Evolutionary conservation across 805 yeast species (phyloP).

Genomic region (Starmerella etchellsii): DNA sequence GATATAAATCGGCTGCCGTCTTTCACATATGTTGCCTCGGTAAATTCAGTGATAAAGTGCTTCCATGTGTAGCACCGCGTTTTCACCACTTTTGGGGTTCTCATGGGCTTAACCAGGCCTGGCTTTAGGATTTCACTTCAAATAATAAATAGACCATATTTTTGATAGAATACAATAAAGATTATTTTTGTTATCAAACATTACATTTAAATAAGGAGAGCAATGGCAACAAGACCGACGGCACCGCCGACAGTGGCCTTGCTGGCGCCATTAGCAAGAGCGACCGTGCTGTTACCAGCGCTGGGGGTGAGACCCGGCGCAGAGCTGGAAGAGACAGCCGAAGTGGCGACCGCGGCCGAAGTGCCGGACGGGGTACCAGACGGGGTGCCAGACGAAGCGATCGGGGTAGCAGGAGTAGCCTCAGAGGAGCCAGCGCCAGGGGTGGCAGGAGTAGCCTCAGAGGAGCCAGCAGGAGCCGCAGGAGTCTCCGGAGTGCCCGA

Average conservation of each 20-base stretch:
- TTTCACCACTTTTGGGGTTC: too few relatives aligned
- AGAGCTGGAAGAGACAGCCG: too few relatives aligned
- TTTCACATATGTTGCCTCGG: too few relatives aligned
- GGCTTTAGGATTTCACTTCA: too few relatives aligned
- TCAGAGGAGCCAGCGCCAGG: background rate
- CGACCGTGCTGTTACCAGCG: constrained; percentile 68
- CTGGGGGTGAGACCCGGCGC: constrained; percentile 29
- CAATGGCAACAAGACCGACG: constrained; percentile 3
- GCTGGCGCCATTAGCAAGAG: constrained; percentile 7
- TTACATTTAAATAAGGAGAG: background rate
- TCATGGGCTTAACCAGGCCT: too few relatives aligned
- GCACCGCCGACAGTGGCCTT: background rate
- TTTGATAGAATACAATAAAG: too few relatives aligned
- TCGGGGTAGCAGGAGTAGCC: constrained; percentile 7
- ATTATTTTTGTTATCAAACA: too few relatives aligned
- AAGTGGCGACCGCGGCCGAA: background rate
- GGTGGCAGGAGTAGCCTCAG: constrained; percentile 1
- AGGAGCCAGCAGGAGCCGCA: constrained; percentile 2
- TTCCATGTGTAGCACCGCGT: too few relatives aligned
- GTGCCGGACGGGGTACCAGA: constrained; percentile 4
- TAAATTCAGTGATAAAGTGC: too few relatives aligned
- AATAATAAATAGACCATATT: too few relatives aligned
- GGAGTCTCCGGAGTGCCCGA: background rate
- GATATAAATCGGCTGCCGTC: too few relatives aligned
- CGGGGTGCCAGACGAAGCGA: constrained; percentile 13